Conservation (phyloP, 177 flowering plant species). For the Vitis hybrid region DNA sequence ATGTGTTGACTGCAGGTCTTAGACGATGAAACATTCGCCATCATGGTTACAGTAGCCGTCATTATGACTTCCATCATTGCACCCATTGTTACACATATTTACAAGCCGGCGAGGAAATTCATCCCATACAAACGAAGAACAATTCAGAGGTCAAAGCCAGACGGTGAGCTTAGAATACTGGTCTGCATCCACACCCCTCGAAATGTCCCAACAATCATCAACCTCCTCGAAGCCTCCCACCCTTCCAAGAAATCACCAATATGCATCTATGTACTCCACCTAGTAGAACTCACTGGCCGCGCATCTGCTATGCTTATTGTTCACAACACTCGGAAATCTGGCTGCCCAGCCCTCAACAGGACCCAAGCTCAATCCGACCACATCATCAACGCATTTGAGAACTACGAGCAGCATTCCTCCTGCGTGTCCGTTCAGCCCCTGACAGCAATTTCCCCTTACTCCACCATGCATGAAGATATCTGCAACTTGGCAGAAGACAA, state of each 20-base stretch:
- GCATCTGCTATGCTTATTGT: slow-evolving; percentile 40
- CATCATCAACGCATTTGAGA: slow-evolving; percentile 36
- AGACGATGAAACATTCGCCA: slow-evolving; percentile 43
- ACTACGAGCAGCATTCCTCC: slow-evolving; percentile 24
- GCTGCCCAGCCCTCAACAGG: slow-evolving; percentile 26
- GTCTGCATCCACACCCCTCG: slow-evolving; percentile 33
- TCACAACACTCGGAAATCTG: slow-evolving; percentile 26
- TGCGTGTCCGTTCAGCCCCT: slow-evolving; percentile 38
- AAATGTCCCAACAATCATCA: slow-evolving; percentile 38
- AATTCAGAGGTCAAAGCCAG: slow-evolving; percentile 26
- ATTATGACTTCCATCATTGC: slow-evolving; percentile 30
- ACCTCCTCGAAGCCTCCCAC: slow-evolving; percentile 32
- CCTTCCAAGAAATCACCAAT: slow-evolving; percentile 34
- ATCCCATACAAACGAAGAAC: slow-evolving; percentile 27
- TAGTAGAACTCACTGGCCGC: slow-evolving; percentile 40
- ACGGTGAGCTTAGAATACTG: slow-evolving; percentile 23
- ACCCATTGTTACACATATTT: slow-evolving; percentile 19
- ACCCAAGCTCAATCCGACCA: slow-evolving; percentile 36
- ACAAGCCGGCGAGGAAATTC: slow-evolving; percentile 25
- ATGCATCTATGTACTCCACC: slow-evolving; percentile 28
- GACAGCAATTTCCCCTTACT: slow-evolving; percentile 50
- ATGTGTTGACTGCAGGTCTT: slow-evolving; percentile 33
- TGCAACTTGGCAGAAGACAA: slow-evolving; percentile 46
- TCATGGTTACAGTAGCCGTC: slow-evolving; percentile 44
- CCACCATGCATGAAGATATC: slow-evolving; percentile 55